Base-by-base conservation (phyloP, 2,329 filamentous ascomycete species). In the Trichoderma simmonsii region DNA sequence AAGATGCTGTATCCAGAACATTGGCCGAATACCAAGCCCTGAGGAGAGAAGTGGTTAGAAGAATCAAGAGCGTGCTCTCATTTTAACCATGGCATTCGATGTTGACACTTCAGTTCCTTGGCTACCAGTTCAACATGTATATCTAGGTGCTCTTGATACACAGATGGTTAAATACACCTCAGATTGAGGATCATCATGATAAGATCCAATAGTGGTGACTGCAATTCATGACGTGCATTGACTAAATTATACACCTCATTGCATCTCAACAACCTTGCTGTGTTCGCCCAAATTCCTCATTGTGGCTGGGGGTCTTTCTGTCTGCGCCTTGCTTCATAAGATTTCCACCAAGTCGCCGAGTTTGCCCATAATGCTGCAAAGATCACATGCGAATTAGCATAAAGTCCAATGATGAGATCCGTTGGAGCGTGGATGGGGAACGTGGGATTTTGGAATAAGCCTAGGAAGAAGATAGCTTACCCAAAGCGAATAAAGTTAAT, bases 1-100 rank as follows among this genome's bases (percentile, higher is more conserved):
- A 78, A 11, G 82, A 82, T 73, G 81, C 81, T 11, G 81, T 80
- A 5, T 77, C 76, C 1, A 74, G 79, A 51, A 81, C 79, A 15
- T 36, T 72, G 54, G 77, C 79, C 39, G 79, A 80, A 73, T 80
- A 79, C 8, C 18, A 56, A 2, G 79, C 79, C 0, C 67, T 80
- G 12, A 80, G 79, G 75, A 64, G 63, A 12, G 79, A 80, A 73
- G 75, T 74, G 6, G 73, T 75, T 74, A 77, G 78, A 73, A 71
- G 79, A 26, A 83, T 85, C 39, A 72, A 3, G 30, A 65, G 15
- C 28, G n/a, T 56, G 7, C 43, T 65, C 15, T 26, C 15, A 14
- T 51, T 60, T 7, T 30, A 21, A 21, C 14, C 26, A n/a, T 32
- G 6, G 51, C 21, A 28, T 1, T 56, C 3, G 24, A 11, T 4